These are phyloP conservation scores for Linanthus parryae DNA, from an alignment of 148 eudicot genomes.

Conservation along the genomic window DNA sequence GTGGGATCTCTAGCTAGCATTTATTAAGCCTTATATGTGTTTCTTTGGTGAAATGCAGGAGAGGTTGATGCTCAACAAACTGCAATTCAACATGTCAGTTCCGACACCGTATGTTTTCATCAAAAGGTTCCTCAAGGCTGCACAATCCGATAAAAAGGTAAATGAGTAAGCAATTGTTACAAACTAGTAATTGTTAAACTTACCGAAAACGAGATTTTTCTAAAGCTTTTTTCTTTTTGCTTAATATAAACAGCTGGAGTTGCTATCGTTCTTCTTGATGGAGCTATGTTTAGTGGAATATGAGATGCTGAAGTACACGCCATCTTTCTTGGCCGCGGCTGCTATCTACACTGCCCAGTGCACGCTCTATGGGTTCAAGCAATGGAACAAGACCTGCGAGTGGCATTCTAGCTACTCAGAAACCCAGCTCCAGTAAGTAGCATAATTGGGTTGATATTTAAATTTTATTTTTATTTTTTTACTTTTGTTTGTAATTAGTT, in stretches of 20 bases:
- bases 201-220: background rate
- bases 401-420: conserved; percentile 56
- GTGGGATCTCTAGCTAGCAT: too few species aligned
- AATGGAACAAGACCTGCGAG: conserved; percentile 78
- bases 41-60: conserved; percentile 33
- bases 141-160: conserved; percentile 56
- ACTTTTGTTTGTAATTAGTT: too few species aligned
- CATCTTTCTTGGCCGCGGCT: conserved; percentile 73
- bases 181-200: background rate
- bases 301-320: conserved; percentile 64
- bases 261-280: conserved; percentile 51
- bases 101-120: conserved; percentile 80
- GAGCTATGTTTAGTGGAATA: conserved; percentile 79
- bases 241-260: conserved; percentile 52
- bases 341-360: conserved; percentile 75
- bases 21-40: too few species aligned
- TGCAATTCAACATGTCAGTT: conserved; percentile 75
- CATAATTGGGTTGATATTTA: too few species aligned
- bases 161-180: background rate
- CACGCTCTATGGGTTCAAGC: conserved; percentile 48
- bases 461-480: too few species aligned
- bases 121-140: conserved; percentile 77
- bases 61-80: conserved; percentile 57
- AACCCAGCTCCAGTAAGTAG: conserved; percentile 58
- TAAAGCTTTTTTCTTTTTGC: background rate